Percentiles rank a stretch among this genome's conserved stretches.
phyloP scores from a whole-genome alignment of 345 rosid genomes.

The Cochlearia excelsa region DNA sequence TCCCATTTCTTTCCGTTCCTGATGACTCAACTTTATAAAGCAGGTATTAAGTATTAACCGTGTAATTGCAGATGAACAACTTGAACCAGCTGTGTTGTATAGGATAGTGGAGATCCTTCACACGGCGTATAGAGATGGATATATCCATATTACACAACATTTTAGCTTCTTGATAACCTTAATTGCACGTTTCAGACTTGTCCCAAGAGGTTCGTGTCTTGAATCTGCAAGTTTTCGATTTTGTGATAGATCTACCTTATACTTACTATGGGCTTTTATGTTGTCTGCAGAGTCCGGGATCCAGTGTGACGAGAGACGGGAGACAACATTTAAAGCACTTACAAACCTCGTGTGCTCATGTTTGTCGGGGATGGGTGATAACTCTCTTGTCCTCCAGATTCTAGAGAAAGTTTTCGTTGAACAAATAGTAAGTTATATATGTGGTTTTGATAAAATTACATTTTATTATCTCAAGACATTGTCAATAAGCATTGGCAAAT shows the following conservation, averaged over 20 bases:
- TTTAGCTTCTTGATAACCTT: slow-evolving; percentile 65
- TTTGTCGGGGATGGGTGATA: slow-evolving; percentile 68
- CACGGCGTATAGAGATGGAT: slow-evolving; percentile 58
- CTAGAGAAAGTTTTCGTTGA: slow-evolving; percentile 51
- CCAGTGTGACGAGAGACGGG: not conserved
- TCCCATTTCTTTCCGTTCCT: no score
- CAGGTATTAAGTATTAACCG: no score
- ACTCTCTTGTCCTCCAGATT: slow-evolving; percentile 51
- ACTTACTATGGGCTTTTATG: slow-evolving; percentile 8
- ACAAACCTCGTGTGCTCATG: slow-evolving; percentile 45
- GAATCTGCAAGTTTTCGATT: not conserved
- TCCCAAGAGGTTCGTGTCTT: slow-evolving; percentile 44
- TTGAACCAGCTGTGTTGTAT: slow-evolving; percentile 55
- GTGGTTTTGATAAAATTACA: not conserved
- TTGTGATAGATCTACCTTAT: slow-evolving; percentile 2
- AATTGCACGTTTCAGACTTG: slow-evolving; percentile 54
- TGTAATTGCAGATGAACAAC: slow-evolving; percentile 52
- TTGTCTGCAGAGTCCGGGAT: slow-evolving; percentile 38
- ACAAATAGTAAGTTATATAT: slow-evolving; percentile 55
- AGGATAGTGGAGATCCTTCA: slow-evolving; percentile 62
- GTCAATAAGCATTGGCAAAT: no score
- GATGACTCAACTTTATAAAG: no score
- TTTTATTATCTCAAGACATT: not conserved
- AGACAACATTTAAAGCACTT: slow-evolving; percentile 47
- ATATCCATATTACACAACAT: slow-evolving; percentile 57